Evolutionary conservation across 2,329 filamentous ascomycete genomes (phyloP).

Genomic region (Fusarium pininemorale): DNA sequence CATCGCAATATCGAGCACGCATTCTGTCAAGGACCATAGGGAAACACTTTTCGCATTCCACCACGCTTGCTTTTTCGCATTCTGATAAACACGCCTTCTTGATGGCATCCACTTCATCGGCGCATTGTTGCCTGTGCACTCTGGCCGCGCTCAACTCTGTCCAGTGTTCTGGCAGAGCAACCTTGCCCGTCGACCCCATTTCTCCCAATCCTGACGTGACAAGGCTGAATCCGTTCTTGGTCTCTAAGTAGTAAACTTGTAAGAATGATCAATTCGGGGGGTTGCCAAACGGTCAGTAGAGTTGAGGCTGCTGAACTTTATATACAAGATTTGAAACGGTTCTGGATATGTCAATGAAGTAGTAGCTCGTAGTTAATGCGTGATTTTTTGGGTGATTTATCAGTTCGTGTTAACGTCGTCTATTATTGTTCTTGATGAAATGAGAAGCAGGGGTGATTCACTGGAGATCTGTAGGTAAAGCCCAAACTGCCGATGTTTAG

Average conservation of each 20-base stretch:
- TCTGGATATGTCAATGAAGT: background rate
- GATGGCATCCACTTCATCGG: conserved; percentile 54
- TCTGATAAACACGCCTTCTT: conserved; percentile 54
- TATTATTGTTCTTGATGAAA: conserved; percentile 30
- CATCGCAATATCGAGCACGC: conserved; percentile 49
- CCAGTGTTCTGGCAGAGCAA: conserved; percentile 51
- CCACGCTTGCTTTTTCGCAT: conserved; percentile 54
- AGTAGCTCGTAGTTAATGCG: background rate
- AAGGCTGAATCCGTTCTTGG: background rate
- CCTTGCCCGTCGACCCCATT: conserved; percentile 40
- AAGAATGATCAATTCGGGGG: background rate
- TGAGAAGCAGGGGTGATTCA: conserved; percentile 16
- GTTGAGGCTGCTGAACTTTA: background rate
- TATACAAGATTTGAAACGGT: background rate
- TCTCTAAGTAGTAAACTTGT: background rate
- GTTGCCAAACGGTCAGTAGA: background rate
- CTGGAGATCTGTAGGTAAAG: background rate
- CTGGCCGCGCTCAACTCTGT: conserved; percentile 49
- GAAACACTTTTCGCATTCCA: conserved; percentile 60
- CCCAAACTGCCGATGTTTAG: conserved; percentile 19
- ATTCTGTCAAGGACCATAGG: conserved; percentile 57
- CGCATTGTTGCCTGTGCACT: conserved; percentile 48
- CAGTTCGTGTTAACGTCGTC: background rate
- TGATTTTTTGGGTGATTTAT: background rate
- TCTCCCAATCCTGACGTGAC: background rate